Percentiles rank a stretch among this genome's conserved stretches.
These are phyloP conservation scores for Xylariaceae sp. DNA, from an alignment of 2,329 filamentous ascomycete species.

Conservation along the genomic window DNA sequence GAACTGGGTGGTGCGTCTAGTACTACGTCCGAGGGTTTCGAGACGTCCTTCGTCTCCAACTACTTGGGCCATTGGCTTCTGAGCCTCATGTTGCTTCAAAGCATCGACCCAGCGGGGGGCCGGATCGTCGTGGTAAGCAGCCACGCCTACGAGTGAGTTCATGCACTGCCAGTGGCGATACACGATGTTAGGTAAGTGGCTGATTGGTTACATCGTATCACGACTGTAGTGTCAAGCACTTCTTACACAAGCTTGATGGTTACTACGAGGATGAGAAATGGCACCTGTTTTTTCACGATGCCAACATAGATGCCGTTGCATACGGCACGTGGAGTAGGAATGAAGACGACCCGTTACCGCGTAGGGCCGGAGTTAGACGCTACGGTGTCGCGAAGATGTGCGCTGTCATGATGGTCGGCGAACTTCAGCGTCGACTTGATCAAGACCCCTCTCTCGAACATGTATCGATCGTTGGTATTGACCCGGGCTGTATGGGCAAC, in stretches of 20 bases:
- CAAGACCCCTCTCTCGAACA: slow-evolving; percentile 3
- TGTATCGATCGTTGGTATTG: slow-evolving; percentile 7
- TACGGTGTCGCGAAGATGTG: slow-evolving; percentile 18
- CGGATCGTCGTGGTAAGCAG: slow-evolving; percentile 30
- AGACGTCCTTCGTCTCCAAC: slow-evolving; percentile 29
- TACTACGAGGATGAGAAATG: slow-evolving; percentile 8
- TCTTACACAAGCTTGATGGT: neutral
- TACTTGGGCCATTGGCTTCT: slow-evolving; percentile 32
- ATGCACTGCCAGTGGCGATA: neutral
- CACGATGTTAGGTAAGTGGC: neutral
- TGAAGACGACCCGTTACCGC: neutral
- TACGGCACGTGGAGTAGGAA: slow-evolving; percentile 11
- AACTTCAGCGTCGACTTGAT: slow-evolving; percentile 10
- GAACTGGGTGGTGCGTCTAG: slow-evolving; percentile 20
- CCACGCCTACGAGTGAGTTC: slow-evolving; percentile 26
- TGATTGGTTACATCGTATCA: too few relatives aligned
- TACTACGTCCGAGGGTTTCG: slow-evolving; percentile 29
- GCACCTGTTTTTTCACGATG: slow-evolving; percentile 6
- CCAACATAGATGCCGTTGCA: slow-evolving; percentile 9
- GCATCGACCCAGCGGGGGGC: slow-evolving; percentile 29
- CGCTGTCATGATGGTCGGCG: slow-evolving; percentile 12
- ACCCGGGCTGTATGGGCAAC: slow-evolving; percentile 8
- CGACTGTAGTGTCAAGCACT: neutral
- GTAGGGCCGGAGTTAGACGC: slow-evolving; percentile 7
- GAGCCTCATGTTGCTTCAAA: slow-evolving; percentile 29